A percentile compares a stretch with the other conserved stretches of the same genome.
These are phyloP conservation scores for Chlorella variabilis DNA, from an alignment of 163 green algal species.

Conservation along the genomic window DNA sequence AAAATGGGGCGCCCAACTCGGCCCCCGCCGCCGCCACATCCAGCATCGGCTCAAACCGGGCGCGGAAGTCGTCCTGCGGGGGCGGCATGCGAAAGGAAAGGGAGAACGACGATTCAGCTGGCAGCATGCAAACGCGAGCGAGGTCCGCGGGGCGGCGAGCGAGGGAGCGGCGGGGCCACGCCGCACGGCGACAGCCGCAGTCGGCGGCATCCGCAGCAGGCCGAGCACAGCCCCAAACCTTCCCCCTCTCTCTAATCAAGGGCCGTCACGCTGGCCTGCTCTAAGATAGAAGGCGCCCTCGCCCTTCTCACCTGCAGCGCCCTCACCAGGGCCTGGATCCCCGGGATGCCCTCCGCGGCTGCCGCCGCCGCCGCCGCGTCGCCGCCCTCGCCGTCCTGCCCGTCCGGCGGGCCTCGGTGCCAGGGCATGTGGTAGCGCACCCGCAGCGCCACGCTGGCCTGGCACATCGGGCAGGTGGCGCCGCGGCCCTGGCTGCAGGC, in stretches of 20 bases:
- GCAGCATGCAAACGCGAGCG: too few relatives aligned
- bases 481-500: constrained; percentile 61
- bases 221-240: too few relatives aligned
- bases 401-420: background rate
- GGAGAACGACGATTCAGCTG: too few relatives aligned
- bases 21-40: background rate
- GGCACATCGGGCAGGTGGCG: constrained; percentile 85
- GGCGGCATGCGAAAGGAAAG: too few relatives aligned
- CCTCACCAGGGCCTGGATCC: constrained; percentile 21
- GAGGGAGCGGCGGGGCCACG: too few relatives aligned
- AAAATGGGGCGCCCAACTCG: background rate
- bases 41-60: constrained; percentile 28
- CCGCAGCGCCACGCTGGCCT: constrained; percentile 70
- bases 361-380: background rate
- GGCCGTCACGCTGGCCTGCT: too few relatives aligned
- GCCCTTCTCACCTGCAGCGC: constrained; percentile 27
- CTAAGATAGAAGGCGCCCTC: too few relatives aligned
- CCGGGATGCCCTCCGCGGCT: constrained; percentile 25
- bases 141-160: too few relatives aligned
- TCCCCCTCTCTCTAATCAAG: too few relatives aligned
- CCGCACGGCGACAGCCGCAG: too few relatives aligned
- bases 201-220: too few relatives aligned
- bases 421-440: constrained; percentile 59
- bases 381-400: background rate
- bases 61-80: constrained; percentile 31